phyloP scores from a whole-genome alignment of 106 monocot species.

The Alisma plantagoaquatica region DNA sequence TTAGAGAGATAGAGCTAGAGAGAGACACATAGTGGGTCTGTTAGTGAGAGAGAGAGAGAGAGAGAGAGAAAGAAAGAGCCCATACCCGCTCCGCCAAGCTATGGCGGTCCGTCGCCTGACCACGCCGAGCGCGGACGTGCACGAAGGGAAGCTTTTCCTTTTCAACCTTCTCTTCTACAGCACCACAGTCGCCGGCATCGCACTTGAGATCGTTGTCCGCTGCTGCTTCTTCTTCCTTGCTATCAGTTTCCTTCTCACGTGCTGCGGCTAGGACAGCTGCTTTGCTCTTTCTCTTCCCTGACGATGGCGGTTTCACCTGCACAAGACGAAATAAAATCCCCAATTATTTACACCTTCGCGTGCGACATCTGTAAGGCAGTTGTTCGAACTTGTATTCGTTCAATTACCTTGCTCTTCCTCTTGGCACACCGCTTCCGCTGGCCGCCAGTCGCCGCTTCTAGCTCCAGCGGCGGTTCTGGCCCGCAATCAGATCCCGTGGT shows the following conservation, averaged over 20 bases:
- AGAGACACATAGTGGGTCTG: too few relatives aligned
- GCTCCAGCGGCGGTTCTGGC: too few relatives aligned
- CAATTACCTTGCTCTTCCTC: too few relatives aligned
- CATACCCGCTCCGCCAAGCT: constrained; percentile 67
- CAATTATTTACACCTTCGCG: too few relatives aligned
- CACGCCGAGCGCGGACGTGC: constrained; percentile 81
- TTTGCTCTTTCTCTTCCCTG: constrained; percentile 33
- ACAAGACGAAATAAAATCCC: too few relatives aligned
- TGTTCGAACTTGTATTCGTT: too few relatives aligned
- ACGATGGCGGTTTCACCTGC: constrained; percentile 60
- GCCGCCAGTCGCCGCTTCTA: too few relatives aligned
- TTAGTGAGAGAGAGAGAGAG: neutral
- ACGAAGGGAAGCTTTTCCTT: constrained; percentile 53
- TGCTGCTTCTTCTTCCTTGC: neutral
- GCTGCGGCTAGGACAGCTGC: neutral
- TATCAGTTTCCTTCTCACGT: neutral
- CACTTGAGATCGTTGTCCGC: constrained; percentile 45
- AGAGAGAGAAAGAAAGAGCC: too few relatives aligned
- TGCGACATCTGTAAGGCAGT: too few relatives aligned
- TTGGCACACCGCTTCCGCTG: too few relatives aligned
- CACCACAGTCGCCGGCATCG: constrained; percentile 5
- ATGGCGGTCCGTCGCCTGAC: constrained; percentile 85
- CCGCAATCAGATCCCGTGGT: too few relatives aligned
- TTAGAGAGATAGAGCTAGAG: too few relatives aligned
- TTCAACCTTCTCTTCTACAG: constrained; percentile 16